Evolutionary conservation across 2,329 filamentous ascomycete species (phyloP), one percentile per base, ranked within the genome.

Genomic region (Diaporthe nobilis): DNA sequence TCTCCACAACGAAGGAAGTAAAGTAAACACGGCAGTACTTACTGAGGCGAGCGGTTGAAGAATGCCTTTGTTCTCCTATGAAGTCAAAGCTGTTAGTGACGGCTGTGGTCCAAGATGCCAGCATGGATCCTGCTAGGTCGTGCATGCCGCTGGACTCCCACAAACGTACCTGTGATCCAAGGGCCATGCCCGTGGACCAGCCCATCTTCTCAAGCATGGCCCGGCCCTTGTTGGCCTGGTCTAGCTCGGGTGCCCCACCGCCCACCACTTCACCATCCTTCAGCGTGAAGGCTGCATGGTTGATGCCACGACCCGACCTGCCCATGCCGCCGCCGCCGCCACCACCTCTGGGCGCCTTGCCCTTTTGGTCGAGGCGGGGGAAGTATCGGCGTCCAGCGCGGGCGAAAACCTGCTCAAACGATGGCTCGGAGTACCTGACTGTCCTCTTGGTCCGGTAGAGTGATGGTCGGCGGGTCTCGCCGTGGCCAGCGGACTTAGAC

Each of bases 121-220:
- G 34, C n/a, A n/a, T 31, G 22, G 31, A 39, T 20, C 12, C 47
- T 25, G 34, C 44, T 3, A 28, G 65, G n/a, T 28, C 9, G 49
- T 20, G 22, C 13, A 42, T 25, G 49, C 49, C 9, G 34, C 22
- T 25, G 22, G 34, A 42, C n/a, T 42, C 34, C n/a, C 17, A 53
- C 6, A 25, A 42, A 70, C 65, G 17, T 70, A 70, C 65, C 65
- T 70, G 65, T 42, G 65, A 42, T 55, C 97, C 97, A 1, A 99
- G 88, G 1, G 94, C 94, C 81, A 93, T 98, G 7, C 97, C 97
- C 71, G 89, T 93, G 77, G 91, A 94, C 96, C 97, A 99, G 4
- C 97, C 97, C 97, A 98, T 98, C 85, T 97, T 98, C 85, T 98
- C 95, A 78, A 99, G 85, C 92, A 99, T 94, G 4, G 92, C 91